Evolutionary conservation across 2,329 filamentous ascomycete genomes (phyloP).

Genomic region (Metarhizium robertsii): DNA sequence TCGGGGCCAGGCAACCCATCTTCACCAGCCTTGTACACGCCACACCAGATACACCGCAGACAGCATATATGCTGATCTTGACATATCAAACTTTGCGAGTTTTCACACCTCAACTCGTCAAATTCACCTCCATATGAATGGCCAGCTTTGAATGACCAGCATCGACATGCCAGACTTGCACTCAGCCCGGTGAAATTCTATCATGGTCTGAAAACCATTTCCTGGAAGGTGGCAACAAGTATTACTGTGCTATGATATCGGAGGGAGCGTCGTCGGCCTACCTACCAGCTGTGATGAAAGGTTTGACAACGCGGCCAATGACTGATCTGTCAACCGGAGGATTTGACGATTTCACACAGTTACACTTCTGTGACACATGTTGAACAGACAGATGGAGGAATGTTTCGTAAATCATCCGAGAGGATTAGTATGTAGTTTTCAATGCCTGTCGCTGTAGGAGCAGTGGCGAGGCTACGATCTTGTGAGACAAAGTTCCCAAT

Average conservation of each 20-base stretch:
- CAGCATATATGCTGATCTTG: background rate
- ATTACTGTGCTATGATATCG: background rate
- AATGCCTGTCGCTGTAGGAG: slow-evolving; percentile 4
- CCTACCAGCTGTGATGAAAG: background rate
- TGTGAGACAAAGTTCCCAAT: background rate
- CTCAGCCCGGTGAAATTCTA: background rate
- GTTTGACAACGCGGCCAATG: background rate
- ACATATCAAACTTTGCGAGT: background rate
- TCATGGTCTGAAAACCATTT: background rate
- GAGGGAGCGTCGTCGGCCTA: background rate
- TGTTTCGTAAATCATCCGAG: slow-evolving; percentile 26
- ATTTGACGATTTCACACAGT: background rate
- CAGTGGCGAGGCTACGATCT: background rate
- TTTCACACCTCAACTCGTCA: background rate
- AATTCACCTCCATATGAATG: background rate
- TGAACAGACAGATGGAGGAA: background rate
- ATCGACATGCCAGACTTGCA: background rate
- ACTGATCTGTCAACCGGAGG: background rate
- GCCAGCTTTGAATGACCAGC: background rate
- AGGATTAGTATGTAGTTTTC: slow-evolving; percentile 27
- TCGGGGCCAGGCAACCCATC: background rate
- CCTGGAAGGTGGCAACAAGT: background rate
- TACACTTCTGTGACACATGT: background rate
- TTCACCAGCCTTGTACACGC: background rate
- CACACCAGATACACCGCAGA: background rate